Conservation (phyloP, 192 early-diverging fungal genomes). For the Coemansia sp. region DNA sequence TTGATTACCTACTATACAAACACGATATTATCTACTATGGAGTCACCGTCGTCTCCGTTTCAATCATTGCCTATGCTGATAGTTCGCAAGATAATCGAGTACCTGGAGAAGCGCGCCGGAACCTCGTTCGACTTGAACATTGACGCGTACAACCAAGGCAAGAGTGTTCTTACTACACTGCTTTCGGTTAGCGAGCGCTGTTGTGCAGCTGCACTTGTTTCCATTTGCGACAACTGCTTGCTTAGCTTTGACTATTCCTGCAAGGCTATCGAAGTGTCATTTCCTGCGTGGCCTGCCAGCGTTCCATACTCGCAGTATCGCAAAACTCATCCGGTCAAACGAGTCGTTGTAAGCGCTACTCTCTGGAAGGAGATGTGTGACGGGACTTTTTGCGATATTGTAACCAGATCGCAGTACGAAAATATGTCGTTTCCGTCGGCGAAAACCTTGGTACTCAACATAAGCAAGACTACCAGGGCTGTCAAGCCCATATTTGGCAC, state of each 20-base stretch:
- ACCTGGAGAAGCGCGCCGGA: neutral
- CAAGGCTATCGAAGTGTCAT: neutral
- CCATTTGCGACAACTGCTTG: constrained; percentile 6
- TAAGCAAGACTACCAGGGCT: neutral
- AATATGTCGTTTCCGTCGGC: neutral
- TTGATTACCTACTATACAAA: too few species aligned
- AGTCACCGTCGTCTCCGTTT: neutral
- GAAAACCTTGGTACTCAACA: neutral
- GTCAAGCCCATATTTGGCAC: too few species aligned
- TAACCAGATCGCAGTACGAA: neutral
- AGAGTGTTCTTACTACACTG: neutral
- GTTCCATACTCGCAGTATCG: constrained; percentile 1
- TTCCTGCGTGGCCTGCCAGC: constrained; percentile 5
- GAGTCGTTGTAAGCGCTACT: neutral
- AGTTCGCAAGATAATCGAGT: neutral
- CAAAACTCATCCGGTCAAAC: constrained; percentile 1
- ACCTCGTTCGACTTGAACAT: neutral
- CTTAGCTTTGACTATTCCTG: neutral
- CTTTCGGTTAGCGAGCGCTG: constrained; percentile 7
- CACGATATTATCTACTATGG: neutral
- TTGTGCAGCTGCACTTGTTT: neutral
- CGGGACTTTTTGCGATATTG: neutral
- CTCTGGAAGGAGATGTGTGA: constrained; percentile 6
- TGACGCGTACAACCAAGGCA: neutral
- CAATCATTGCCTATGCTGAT: neutral